Conservation (phyloP, 805 yeast species). For the Candida boleticola region DNA sequence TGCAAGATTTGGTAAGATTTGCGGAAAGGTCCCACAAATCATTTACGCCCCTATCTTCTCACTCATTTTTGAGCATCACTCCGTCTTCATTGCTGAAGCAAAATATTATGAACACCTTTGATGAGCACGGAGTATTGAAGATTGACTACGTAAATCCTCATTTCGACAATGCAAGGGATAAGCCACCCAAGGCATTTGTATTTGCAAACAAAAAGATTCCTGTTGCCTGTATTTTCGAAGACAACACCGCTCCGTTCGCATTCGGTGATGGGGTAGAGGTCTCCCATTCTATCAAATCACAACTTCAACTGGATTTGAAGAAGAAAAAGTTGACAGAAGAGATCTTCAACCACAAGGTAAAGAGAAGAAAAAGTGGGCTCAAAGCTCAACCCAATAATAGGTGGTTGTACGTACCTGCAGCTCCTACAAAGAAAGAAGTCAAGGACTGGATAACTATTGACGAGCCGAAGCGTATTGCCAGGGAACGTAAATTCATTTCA, state of each 20-base stretch:
- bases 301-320: background rate
- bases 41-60: background rate
- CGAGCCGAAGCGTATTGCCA: slow-evolving; percentile 10
- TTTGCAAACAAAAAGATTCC: slow-evolving; percentile 67
- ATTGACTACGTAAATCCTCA: slow-evolving; percentile 61
- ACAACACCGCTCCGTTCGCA: slow-evolving; percentile 8
- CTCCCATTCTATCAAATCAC: background rate
- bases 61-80: background rate
- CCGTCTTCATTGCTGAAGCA: slow-evolving; percentile 7
- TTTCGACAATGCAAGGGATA: slow-evolving; percentile 53
- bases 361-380: background rate
- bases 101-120: slow-evolving; percentile 29
- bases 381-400: background rate
- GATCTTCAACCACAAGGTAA: background rate
- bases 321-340: background rate
- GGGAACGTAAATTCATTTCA: slow-evolving; percentile 28
- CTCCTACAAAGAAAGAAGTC: slow-evolving; percentile 50
- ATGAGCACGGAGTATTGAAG: slow-evolving; percentile 45
- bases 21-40: background rate
- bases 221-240: slow-evolving; percentile 37
- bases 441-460: slow-evolving; percentile 25
- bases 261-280: background rate
- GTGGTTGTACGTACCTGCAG: slow-evolving; percentile 47
- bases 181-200: slow-evolving; percentile 52
- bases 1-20: background rate